Evolutionary conservation across 805 yeast genomes (phyloP), one percentile per base, ranked within the genome.

Genomic region (Kockiozyma suomiensis): DNA sequence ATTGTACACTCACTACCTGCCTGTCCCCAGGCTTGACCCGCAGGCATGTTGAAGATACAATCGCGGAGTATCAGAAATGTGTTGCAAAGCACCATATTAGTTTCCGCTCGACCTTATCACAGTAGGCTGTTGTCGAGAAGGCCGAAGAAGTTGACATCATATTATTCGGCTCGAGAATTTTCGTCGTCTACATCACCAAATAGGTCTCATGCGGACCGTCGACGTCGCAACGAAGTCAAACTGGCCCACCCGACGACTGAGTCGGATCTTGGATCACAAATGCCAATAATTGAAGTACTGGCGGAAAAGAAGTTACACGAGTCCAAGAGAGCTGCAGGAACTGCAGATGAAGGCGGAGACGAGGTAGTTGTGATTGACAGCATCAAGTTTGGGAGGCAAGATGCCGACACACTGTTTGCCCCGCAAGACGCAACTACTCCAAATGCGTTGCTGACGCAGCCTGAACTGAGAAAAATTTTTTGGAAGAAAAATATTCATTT

Each of bases 401-500:
- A 30, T 7, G 40, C 17, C 17, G 48, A 47, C 7, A 12, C 13
- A 1, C 15, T 38, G 15, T 19, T n/a, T 26, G 15, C 47, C 3
- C 19, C 21, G 3, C 21, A 40, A 5, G 40, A 47, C 6, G 17
- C 37, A 15, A 46, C 37, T 25, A 12, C 37, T 21, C 26, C 50
- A 26, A 49, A 42, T 26, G 40, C 48, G 5, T 33, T 56, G 26
- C 17, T 47, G 33, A 37, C 43, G 15, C 33, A 47, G 28, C 46
- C 55, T 10, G 51, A 25, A 4, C 38, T 53, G 17, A 23, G 41
- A 30, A 15, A 47, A 30, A 15, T 28, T 2, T 52, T 60, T 23
- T 28, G 19, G 35, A 56, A 37, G 8, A 40, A 60, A 21, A 60
- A 60, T 26, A 48, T 60, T 12, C n/a, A 50, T n/a, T 33, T 51